Evolutionary conservation across 805 yeast genomes (phyloP).

Genomic region (Torulaspora indica): DNA sequence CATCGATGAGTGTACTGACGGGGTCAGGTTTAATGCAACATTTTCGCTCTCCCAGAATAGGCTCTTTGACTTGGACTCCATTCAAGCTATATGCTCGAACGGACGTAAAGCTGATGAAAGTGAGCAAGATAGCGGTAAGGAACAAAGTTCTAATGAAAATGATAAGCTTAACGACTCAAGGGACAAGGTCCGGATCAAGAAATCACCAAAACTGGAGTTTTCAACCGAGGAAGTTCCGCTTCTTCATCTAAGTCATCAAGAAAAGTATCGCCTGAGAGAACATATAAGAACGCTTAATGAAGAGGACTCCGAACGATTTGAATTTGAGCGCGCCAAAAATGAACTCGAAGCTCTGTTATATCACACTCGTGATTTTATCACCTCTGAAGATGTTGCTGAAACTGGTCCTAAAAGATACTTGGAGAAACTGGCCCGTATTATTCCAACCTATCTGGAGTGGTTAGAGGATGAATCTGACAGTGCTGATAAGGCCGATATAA

Average conservation of each 20-base stretch:
- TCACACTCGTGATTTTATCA: constrained; percentile 55
- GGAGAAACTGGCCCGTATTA: constrained; percentile 36
- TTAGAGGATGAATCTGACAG: constrained; percentile 63
- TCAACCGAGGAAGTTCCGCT: constrained; percentile 37
- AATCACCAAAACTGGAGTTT: constrained; percentile 18
- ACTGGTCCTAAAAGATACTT: constrained; percentile 42
- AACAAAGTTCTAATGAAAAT: background rate
- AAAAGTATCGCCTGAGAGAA: constrained; percentile 43
- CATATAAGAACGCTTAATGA: constrained; percentile 52
- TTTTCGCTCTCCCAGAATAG: constrained; percentile 48
- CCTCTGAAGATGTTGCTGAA: constrained; percentile 44
- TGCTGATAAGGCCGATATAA: constrained; percentile 41
- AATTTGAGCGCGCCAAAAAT: constrained; percentile 61
- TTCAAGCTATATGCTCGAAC: constrained; percentile 43
- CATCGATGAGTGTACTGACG: constrained; percentile 38
- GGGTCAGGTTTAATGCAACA: constrained; percentile 39
- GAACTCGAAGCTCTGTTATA: constrained; percentile 70
- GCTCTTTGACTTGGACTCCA: constrained; percentile 43
- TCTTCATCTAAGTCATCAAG: constrained; percentile 45
- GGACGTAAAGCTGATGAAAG: constrained; percentile 27
- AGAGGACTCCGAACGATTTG: constrained; percentile 45
- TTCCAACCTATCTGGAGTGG: constrained; percentile 64
- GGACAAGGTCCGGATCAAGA: background rate
- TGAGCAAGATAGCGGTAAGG: constrained; percentile 16
- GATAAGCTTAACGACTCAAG: background rate